Conservation (phyloP, 2,329 filamentous ascomycete genomes). For the Emmonsiellopsis sp. region DNA sequence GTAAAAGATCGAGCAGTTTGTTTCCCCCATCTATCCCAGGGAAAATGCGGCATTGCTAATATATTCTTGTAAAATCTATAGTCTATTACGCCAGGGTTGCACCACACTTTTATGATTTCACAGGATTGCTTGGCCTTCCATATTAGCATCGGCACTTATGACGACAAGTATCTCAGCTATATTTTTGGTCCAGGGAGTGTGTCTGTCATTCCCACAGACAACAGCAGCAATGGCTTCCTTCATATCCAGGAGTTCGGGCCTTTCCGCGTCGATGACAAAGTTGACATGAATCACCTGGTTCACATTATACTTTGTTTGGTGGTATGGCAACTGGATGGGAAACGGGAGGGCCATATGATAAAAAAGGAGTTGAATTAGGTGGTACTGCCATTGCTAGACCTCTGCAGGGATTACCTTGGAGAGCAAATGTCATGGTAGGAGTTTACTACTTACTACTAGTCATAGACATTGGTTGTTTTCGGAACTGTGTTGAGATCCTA, state of each 20-base stretch:
- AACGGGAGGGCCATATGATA: background rate
- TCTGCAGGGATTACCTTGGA: too few relatives aligned
- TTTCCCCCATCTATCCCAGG: background rate
- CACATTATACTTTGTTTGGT: conserved; percentile 4
- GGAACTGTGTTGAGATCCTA: too few relatives aligned
- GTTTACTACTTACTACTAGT: too few relatives aligned
- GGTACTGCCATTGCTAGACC: too few relatives aligned
- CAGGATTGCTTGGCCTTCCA: conserved; percentile 5
- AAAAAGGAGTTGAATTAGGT: background rate
- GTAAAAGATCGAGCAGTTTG: background rate
- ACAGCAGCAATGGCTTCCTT: background rate
- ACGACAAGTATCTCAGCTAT: conserved; percentile 4
- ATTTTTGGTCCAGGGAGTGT: conserved; percentile 4
- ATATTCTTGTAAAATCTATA: background rate
- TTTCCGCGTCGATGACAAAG: conserved; percentile 1
- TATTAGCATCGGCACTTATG: conserved; percentile 7
- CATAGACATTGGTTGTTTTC: too few relatives aligned
- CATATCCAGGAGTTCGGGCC: conserved; percentile 6
- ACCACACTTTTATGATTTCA: conserved; percentile 2
- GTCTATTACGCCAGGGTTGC: background rate
- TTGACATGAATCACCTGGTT: background rate
- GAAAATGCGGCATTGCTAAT: too few relatives aligned
- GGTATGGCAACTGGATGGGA: background rate
- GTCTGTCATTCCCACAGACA: background rate
- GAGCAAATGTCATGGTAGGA: too few relatives aligned